phyloP scores from a whole-genome alignment of 2,329 filamentous ascomycete genomes.

The Trichoderma endophyticum region DNA sequence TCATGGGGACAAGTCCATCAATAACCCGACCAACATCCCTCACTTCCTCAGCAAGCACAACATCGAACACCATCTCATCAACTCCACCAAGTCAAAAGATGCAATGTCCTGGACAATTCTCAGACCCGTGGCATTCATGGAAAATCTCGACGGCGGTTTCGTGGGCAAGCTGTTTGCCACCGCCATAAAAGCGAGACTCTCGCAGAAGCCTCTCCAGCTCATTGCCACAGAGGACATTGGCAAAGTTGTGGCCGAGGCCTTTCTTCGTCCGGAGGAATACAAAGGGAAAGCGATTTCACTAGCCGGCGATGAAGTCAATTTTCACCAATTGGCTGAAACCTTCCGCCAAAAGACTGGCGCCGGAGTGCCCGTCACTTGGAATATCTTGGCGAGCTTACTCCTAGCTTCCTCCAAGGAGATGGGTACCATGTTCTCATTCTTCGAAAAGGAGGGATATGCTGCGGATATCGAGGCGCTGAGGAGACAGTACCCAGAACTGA shows the following conservation, averaged over 20 bases:
- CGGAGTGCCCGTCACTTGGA: not conserved
- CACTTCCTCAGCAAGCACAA: conserved; percentile 2
- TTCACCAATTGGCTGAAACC: not conserved
- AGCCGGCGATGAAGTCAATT: not conserved
- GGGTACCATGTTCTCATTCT: not conserved
- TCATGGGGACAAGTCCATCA: not conserved
- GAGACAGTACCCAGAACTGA: not conserved
- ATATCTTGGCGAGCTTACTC: not conserved
- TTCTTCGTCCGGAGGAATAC: not conserved
- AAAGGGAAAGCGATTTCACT: not conserved
- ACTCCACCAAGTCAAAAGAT: not conserved
- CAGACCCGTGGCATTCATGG: not conserved
- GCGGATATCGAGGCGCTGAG: not conserved
- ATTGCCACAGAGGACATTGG: not conserved
- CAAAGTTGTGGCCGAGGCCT: not conserved
- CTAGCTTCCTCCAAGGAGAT: not conserved
- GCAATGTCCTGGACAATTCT: not conserved
- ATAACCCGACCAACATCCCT: not conserved
- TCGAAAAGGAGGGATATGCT: not conserved
- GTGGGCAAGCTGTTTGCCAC: not conserved
- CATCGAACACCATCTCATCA: not conserved
- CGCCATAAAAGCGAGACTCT: not conserved
- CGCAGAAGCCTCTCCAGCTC: not conserved
- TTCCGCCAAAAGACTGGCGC: not conserved
- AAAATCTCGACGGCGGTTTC: not conserved